A percentile compares a stretch with the other conserved stretches of the same genome.
Evolutionary conservation across 2,329 filamentous ascomycete genomes (phyloP).

Genomic region (Didymella arachidicola): DNA sequence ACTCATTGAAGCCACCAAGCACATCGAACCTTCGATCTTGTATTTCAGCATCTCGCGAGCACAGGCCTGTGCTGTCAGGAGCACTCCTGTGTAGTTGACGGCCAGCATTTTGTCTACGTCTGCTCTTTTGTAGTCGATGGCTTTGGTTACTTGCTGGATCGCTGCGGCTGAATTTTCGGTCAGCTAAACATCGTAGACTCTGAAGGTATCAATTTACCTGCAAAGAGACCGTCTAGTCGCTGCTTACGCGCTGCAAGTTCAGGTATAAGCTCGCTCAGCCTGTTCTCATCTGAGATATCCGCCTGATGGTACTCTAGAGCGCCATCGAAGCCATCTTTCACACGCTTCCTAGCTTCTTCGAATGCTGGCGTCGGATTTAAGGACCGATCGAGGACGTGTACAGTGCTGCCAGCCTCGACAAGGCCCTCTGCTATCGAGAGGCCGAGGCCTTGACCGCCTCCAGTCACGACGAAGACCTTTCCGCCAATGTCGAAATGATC

Average conservation of each 20-base stretch:
- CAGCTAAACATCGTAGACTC: not conserved
- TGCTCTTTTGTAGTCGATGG: constrained; percentile 74
- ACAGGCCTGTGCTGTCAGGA: constrained; percentile 66
- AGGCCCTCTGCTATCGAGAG: constrained; percentile 75
- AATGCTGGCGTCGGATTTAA: constrained; percentile 67
- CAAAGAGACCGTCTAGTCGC: constrained; percentile 79
- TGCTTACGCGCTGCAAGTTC: constrained; percentile 73
- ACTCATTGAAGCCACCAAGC: constrained; percentile 68
- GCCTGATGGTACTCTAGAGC: constrained; percentile 76
- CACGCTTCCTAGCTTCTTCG: constrained; percentile 66
- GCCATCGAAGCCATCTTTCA: constrained; percentile 66
- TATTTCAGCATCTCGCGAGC: constrained; percentile 68
- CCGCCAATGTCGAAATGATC: constrained; percentile 42
- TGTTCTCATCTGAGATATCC: constrained; percentile 75
- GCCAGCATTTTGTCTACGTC: constrained; percentile 67
- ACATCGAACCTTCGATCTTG: constrained; percentile 64
- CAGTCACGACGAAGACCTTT: constrained; percentile 62
- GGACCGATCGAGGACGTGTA: constrained; percentile 71
- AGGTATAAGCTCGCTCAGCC: constrained; percentile 70
- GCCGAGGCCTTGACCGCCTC: constrained; percentile 72
- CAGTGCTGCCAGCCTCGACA: constrained; percentile 75
- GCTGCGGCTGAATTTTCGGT: constrained; percentile 61
- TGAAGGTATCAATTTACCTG: constrained; percentile 41
- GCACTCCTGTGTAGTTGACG: constrained; percentile 66
- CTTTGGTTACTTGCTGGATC: constrained; percentile 80